Evolutionary conservation across 2,329 filamentous ascomycete genomes (phyloP).

Genomic region (Fusarium torreyae): DNA sequence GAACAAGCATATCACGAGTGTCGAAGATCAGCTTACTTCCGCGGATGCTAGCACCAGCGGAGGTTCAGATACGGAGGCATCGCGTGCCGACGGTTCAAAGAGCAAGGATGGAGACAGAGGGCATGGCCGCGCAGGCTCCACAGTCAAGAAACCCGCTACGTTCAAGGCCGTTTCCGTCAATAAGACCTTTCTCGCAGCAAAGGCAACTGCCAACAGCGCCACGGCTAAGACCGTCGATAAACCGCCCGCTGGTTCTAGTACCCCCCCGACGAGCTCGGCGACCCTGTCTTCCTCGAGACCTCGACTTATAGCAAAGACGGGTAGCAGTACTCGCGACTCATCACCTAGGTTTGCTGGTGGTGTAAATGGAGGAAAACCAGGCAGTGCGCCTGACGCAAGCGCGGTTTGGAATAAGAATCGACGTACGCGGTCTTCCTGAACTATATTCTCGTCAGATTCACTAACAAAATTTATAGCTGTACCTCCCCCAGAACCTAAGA

Average conservation of each 20-base stretch:
- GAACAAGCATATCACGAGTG: constrained; percentile 70
- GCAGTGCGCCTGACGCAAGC: constrained; percentile 76
- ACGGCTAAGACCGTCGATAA: constrained; percentile 68
- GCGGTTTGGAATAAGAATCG: constrained; percentile 92
- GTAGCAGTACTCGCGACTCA: constrained; percentile 70
- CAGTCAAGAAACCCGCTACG: constrained; percentile 80
- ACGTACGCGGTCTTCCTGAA: constrained; percentile 68
- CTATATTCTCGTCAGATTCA: constrained; percentile 12
- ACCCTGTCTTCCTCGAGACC: constrained; percentile 72
- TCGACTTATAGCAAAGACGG: constrained; percentile 82
- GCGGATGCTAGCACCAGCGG: constrained; percentile 79
- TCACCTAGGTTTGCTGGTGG: constrained; percentile 59
- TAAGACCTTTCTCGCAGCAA: constrained; percentile 85
- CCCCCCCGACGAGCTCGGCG: constrained; percentile 62
- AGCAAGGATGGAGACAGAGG: constrained; percentile 70
- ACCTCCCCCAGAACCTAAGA: constrained; percentile 80
- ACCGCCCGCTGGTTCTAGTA: constrained; percentile 62
- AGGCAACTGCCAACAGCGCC: constrained; percentile 64
- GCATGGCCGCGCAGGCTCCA: constrained; percentile 70
- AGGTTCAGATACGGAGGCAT: constrained; percentile 83
- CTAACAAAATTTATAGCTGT: constrained; percentile 62
- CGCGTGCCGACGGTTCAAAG: constrained; percentile 70
- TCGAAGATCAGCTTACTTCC: constrained; percentile 73
- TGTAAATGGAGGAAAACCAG: constrained; percentile 71
- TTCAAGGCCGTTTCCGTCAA: constrained; percentile 92